These are phyloP conservation scores for Theileria annulata DNA, from an alignment of 169 alveolate species.

Conservation along the genomic window DNA sequence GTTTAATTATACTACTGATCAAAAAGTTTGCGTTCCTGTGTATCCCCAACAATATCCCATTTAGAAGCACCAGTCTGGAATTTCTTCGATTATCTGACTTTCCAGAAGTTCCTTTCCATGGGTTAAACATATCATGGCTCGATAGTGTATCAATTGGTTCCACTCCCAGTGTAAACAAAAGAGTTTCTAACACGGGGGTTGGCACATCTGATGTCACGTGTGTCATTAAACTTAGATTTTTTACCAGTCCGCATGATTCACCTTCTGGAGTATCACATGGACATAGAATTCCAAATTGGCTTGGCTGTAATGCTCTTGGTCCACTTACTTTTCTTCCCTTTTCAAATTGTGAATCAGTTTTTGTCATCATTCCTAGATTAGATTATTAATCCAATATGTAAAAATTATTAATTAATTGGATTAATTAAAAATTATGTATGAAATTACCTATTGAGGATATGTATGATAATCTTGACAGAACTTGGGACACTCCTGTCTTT, in stretches of 20 bases:
- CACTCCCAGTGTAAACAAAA: slow-evolving; percentile 78
- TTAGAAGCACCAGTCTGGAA: slow-evolving; percentile 81
- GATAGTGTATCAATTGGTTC: slow-evolving; percentile 74
- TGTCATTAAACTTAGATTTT: slow-evolving; percentile 95
- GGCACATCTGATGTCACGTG: slow-evolving; percentile 97
- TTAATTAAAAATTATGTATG: slow-evolving; percentile 19
- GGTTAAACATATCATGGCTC: slow-evolving; percentile 64
- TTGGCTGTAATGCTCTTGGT: slow-evolving; percentile 98
- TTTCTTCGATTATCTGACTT: slow-evolving; percentile 69
- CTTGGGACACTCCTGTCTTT: slow-evolving; percentile 96
- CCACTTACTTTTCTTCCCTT: slow-evolving; percentile 94
- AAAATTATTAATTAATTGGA: neutral
- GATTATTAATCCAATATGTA: slow-evolving; percentile 10
- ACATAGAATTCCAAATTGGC: slow-evolving; percentile 99
- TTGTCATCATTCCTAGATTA: slow-evolving; percentile 85
- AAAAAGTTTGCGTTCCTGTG: slow-evolving; percentile 87
- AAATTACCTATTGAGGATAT: slow-evolving; percentile 80
- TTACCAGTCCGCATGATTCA: slow-evolving; percentile 98
- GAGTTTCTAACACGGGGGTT: slow-evolving; percentile 70
- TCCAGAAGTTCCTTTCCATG: slow-evolving; percentile 58
- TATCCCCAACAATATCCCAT: slow-evolving; percentile 94
- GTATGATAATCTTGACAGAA: slow-evolving; percentile 94
- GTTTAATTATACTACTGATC: slow-evolving; percentile 85
- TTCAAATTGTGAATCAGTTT: slow-evolving; percentile 87
- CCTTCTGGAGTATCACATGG: slow-evolving; percentile 99